A percentile compares a stretch with the other conserved stretches of the same genome.
phyloP scores from a whole-genome alignment of 2,329 filamentous ascomycete genomes.

The Ramularia endophylla region DNA sequence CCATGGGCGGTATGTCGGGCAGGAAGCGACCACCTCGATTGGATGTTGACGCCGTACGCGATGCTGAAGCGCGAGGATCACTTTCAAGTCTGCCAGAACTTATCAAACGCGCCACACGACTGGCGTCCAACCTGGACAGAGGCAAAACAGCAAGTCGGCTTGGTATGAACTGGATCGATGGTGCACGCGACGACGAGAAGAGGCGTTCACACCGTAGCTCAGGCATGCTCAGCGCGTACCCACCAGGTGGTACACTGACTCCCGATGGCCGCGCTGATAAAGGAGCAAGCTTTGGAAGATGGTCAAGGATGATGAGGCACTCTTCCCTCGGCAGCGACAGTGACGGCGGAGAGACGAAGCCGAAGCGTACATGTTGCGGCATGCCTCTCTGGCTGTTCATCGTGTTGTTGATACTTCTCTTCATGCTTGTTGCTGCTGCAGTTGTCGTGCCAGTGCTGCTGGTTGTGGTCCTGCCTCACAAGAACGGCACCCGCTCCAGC shows the following conservation, averaged over 20 bases:
- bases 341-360: conserved; percentile 19
- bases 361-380: conserved; percentile 68
- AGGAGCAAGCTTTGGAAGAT: conserved; percentile 10
- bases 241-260: neutral
- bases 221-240: conserved; percentile 54
- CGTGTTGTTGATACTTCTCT: conserved; percentile 56
- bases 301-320: conserved; percentile 13
- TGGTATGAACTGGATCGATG: conserved; percentile 42
- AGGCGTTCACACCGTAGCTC: conserved; percentile 51
- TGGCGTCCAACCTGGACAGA: conserved; percentile 82
- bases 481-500: conserved; percentile 23
- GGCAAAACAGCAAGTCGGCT: conserved; percentile 61
- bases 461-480: conserved; percentile 53
- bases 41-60: conserved; percentile 74
- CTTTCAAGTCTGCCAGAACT: conserved; percentile 88
- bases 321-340: conserved; percentile 25
- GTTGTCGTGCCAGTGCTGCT: conserved; percentile 66
- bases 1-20: conserved; percentile 33
- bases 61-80: conserved; percentile 78
- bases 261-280: neutral
- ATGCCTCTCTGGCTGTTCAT: conserved; percentile 75
- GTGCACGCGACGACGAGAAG: conserved; percentile 24
- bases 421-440: conserved; percentile 72
- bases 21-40: conserved; percentile 60
- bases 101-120: conserved; percentile 77